A percentile compares a stretch with the other conserved stretches of the same genome.
phyloP scores from a whole-genome alignment of 768 basidiomycete species.

The Piloderma croceum region DNA sequence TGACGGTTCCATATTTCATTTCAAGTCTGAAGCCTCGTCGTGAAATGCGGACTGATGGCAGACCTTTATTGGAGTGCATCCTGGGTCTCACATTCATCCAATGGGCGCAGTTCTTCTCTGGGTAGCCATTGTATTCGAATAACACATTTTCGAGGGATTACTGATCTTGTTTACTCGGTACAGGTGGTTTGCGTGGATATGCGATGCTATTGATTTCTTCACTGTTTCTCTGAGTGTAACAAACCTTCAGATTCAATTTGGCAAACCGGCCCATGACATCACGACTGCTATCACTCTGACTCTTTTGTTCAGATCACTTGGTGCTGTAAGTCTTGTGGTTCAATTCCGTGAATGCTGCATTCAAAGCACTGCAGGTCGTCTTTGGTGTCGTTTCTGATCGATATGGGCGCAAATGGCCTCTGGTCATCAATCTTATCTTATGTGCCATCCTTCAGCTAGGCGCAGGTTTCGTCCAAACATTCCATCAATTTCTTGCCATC shows the following conservation, averaged over 20 bases:
- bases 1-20: conserved; percentile 37
- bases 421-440: conserved; percentile 69
- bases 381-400: conserved; percentile 87
- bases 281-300: conserved; percentile 88
- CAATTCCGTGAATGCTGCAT: background rate
- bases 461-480: conserved; percentile 76
- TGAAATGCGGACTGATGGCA: conserved; percentile 32
- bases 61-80: conserved; percentile 42
- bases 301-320: conserved; percentile 81
- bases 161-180: no score
- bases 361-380: conserved; percentile 36
- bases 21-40: conserved; percentile 44
- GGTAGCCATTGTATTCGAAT: conserved; percentile 26
- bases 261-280: conserved; percentile 20
- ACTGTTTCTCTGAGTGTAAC: conserved; percentile 44
- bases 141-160: conserved; percentile 41
- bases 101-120: background rate
- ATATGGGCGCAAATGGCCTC: conserved; percentile 91
- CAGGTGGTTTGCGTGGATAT: conserved; percentile 37
- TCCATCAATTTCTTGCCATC: conserved; percentile 71
- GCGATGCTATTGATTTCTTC: conserved; percentile 68
- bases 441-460: conserved; percentile 71
- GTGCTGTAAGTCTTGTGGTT: conserved; percentile 40
- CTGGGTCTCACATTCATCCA: conserved; percentile 4
- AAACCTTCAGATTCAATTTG: conserved; percentile 31